phyloP scores from a whole-genome alignment of 2,329 filamentous ascomycete species.

The Colletotrichum endophyticum region DNA sequence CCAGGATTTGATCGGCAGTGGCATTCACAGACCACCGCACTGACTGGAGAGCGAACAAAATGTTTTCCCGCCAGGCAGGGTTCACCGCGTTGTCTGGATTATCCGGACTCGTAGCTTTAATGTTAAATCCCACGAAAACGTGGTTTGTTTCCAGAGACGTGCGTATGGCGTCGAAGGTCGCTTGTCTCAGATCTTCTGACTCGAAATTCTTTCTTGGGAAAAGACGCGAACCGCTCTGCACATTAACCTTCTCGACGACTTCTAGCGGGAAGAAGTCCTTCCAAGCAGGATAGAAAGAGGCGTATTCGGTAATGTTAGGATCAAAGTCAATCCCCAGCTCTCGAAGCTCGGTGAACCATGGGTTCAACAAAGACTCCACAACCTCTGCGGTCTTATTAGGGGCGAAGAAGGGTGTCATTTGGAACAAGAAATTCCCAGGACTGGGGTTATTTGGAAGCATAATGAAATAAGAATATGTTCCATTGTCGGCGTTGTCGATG shows the following conservation, averaged over 20 bases:
- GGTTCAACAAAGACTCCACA: background rate
- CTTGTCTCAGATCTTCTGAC: background rate
- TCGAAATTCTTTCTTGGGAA: constrained; percentile 5
- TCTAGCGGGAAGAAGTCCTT: background rate
- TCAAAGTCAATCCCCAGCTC: background rate
- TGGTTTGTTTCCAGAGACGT: background rate
- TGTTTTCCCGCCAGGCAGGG: constrained; percentile 49
- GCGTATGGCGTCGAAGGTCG: constrained; percentile 2
- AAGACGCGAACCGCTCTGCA: background rate
- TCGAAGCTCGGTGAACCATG: background rate
- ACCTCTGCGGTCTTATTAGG: constrained; percentile 9
- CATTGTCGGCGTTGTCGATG: background rate
- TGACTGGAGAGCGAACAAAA: constrained; percentile 35
- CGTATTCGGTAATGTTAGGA: constrained; percentile 7
- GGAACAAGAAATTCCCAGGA: constrained; percentile 1
- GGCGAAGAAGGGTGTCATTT: constrained; percentile 17
- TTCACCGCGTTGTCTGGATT: constrained; percentile 38
- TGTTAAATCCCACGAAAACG: constrained; percentile 4
- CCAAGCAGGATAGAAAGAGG: constrained; percentile 13
- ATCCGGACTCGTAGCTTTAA: background rate
- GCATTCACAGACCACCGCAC: constrained; percentile 4
- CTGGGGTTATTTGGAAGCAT: background rate
- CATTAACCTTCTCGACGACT: background rate
- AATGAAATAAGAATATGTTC: background rate
- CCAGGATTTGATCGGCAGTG: background rate